phyloP scores from a whole-genome alignment of 139 green algal genomes.

The Volvox africanus region DNA sequence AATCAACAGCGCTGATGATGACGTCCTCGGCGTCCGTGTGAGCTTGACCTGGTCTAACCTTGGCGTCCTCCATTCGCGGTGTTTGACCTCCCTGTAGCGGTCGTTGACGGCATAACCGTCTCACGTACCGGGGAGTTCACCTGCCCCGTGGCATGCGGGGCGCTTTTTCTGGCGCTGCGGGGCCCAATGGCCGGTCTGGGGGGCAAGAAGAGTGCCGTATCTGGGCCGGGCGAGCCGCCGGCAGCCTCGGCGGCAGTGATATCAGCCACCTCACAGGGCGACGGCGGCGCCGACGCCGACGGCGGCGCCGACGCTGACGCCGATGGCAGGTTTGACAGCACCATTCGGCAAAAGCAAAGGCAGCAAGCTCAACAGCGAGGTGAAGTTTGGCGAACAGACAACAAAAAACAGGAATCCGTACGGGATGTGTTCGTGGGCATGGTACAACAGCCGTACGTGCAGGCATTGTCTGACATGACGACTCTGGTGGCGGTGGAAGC shows the following conservation, averaged over 20 bases:
- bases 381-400: not conserved
- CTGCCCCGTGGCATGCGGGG: conserved; percentile 28
- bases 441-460: conserved; percentile 31
- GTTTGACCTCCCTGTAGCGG: not conserved
- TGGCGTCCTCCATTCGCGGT: too few species aligned
- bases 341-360: too few species aligned
- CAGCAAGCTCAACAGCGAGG: not conserved
- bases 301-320: not conserved
- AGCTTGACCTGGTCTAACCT: too few species aligned
- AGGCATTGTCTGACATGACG: conserved; percentile 1
- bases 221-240: not conserved
- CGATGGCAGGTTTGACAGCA: not conserved
- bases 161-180: not conserved
- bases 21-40: too few species aligned
- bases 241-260: not conserved
- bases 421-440: conserved; percentile 2
- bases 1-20: too few species aligned
- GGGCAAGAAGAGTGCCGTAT: too few species aligned
- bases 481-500: conserved; percentile 19
- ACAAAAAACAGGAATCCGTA: not conserved
- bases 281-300: not conserved
- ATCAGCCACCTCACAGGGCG: too few species aligned
- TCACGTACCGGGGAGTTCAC: conserved; percentile 47
- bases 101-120: conserved; percentile 18
- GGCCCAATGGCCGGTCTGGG: not conserved